Base-by-base conservation (phyloP, 768 basidiomycete genomes). In the Dendrothele bispora region DNA sequence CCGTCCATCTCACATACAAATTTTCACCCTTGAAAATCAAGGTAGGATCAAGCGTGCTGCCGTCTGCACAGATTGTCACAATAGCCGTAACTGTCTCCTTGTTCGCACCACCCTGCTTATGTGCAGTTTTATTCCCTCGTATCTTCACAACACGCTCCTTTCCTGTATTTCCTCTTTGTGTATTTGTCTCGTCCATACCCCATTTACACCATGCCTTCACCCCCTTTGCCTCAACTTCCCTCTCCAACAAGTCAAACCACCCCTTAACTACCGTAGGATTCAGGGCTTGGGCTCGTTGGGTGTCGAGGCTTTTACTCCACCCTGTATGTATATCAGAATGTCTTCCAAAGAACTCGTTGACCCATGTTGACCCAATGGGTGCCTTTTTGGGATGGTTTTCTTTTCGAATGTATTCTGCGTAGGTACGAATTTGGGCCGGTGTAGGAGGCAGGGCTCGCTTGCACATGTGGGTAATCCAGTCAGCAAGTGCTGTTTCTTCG, bases 1-100 rank as follows among this genome's bases (percentile, higher is more conserved):
- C 24, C 7, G 47, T 46, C 69, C 64, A 75, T 20, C 55, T 56
- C 36, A 43, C 42, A 48, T 53, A 49, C 26, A 70, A 51, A 18
- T 66, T 55, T 48, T 67, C 55, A 11, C 65, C 71, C 48, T 74
- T 74, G 61, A 61, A 72, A 21, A 75, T 71, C 5, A 74, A 53
- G 10, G 62, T 55, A 3, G 69, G 69, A 12, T 39, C 34, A 5
- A 72, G 22, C 1, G 53, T 44, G 0, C 65, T 65, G 1, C 73
- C 68, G 55, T 74, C 66, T 1, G 70, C 65, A 52, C 72, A 74
- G 36, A 73, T 72, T 10, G 66, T 69, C 5, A 70, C 60, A 17
- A 72, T 22, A 0, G 52, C 66, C 5, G 68, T 74, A 15, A 67
- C 58, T 50, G 68, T 71, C 50, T 73, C 65, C 0, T 55, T 39